Conservation (phyloP, 1,139 yeast species). For the Hyphopichia wangnamkhiaoensis region DNA sequence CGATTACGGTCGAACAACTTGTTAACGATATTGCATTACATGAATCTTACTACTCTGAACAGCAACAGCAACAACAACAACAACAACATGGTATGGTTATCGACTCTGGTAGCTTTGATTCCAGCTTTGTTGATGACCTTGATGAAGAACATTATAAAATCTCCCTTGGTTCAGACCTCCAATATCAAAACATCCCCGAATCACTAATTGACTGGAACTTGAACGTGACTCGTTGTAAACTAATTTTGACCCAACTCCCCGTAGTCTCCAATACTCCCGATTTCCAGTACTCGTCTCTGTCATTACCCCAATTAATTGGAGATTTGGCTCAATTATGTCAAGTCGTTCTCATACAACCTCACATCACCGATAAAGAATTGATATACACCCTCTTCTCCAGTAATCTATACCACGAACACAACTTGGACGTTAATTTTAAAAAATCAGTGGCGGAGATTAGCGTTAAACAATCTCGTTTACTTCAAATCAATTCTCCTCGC, state of each 20-base stretch:
- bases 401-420: conserved; percentile 49
- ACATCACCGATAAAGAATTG: conserved; percentile 46
- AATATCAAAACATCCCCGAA: conserved; percentile 44
- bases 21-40: conserved; percentile 46
- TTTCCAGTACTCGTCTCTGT: conserved; percentile 31
- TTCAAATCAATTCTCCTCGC: conserved; percentile 38
- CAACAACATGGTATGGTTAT: conserved; percentile 8
- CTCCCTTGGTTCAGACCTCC: conserved; percentile 42
- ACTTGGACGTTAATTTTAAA: conserved; percentile 45
- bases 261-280: conserved; percentile 40
- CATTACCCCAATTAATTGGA: conserved; percentile 46
- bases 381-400: conserved; percentile 43
- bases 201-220: conserved; percentile 49
- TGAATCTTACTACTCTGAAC: conserved; percentile 32
- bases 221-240: conserved; percentile 47
- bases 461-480: conserved; percentile 48
- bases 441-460: conserved; percentile 54
- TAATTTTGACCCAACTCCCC: conserved; percentile 42
- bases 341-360: conserved; percentile 41
- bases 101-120: no score
- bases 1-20: conserved; percentile 47
- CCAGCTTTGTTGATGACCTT: no score
- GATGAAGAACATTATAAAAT: conserved; percentile 38
- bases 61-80: conserved; percentile 13
- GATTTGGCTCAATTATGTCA: conserved; percentile 46